phyloP scores from a whole-genome alignment of 1,284 basidiomycete species.

The Leccinum huronense region DNA sequence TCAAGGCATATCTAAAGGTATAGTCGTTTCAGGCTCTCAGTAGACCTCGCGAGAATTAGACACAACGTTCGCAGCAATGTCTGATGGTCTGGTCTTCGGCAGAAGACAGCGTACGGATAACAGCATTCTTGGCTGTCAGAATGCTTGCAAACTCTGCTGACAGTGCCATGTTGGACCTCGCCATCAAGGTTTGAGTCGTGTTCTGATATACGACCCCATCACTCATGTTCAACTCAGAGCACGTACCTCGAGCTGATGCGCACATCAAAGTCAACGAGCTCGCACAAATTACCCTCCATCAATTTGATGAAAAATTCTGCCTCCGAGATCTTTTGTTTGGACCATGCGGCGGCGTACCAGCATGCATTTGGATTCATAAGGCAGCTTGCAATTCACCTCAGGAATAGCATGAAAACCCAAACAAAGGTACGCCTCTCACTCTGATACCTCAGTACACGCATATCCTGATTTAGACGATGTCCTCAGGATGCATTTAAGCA shows the following conservation, averaged over 20 bases:
- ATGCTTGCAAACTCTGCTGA: conserved; percentile 80
- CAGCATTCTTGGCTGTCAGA: conserved; percentile 85
- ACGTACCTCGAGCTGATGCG: conserved; percentile 85
- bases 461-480: conserved; percentile 18
- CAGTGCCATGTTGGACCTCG: conserved; percentile 79
- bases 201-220: conserved; percentile 6
- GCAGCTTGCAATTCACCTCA: conserved; percentile 90
- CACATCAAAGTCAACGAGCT: conserved; percentile 78
- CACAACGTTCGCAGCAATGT: conserved; percentile 54
- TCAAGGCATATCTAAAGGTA: conserved; percentile 85
- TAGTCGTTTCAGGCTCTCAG: neutral
- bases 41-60: neutral
- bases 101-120: conserved; percentile 81
- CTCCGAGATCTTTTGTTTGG: conserved; percentile 84
- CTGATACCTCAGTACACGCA: conserved; percentile 19
- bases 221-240: conserved; percentile 47
- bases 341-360: conserved; percentile 79
- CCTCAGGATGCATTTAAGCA: conserved; percentile 83
- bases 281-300: conserved; percentile 89
- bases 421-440: conserved; percentile 57
- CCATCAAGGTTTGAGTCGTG: conserved; percentile 68
- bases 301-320: conserved; percentile 99
- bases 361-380: conserved; percentile 97
- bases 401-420: conserved; percentile 88
- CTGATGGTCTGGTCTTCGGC: conserved; percentile 82